phyloP scores from a whole-genome alignment of 2,329 filamentous ascomycete species.

The Fusarium longipes region DNA sequence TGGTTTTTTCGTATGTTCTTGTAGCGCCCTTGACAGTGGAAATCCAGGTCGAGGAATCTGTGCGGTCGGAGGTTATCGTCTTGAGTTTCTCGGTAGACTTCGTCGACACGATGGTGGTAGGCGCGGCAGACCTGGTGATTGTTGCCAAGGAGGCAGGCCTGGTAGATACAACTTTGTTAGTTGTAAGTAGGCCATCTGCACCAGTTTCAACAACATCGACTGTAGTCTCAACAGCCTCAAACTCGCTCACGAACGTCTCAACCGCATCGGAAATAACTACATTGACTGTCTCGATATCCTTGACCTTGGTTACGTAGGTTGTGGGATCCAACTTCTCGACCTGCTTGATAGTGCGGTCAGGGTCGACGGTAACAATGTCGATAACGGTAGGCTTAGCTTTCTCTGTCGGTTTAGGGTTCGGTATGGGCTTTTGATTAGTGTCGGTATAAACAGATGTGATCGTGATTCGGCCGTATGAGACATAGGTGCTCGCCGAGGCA shows the following conservation, averaged over 20 bases:
- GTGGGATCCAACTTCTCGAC: conserved; percentile 39
- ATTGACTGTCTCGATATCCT: conserved; percentile 30
- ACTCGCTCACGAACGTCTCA: conserved; percentile 29
- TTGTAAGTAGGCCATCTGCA: conserved; percentile 24
- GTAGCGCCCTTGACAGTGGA: conserved; percentile 39
- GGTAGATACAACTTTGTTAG: conserved; percentile 28
- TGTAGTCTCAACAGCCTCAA: conserved; percentile 27
- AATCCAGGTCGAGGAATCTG: conserved; percentile 34
- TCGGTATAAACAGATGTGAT: conserved; percentile 42
- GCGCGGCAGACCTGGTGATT: conserved; percentile 20
- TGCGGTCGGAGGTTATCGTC: conserved; percentile 36
- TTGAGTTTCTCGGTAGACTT: conserved; percentile 20
- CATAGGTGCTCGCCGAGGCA: conserved; percentile 40
- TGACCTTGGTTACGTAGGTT: conserved; percentile 36
- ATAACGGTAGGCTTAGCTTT: conserved; percentile 39
- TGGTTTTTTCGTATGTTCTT: conserved; percentile 32
- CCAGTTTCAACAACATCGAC: conserved; percentile 25
- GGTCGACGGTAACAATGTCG: conserved; percentile 36
- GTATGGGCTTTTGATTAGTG: conserved; percentile 21
- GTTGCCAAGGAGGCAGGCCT: conserved; percentile 26
- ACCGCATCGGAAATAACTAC: conserved; percentile 26
- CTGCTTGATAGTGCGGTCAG: conserved; percentile 40
- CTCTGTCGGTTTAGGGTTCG: conserved; percentile 7
- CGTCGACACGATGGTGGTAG: conserved; percentile 34
- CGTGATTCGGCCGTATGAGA: conserved; percentile 41